Conservation (phyloP, 305 asterid species). For the Salvia sclarea region DNA sequence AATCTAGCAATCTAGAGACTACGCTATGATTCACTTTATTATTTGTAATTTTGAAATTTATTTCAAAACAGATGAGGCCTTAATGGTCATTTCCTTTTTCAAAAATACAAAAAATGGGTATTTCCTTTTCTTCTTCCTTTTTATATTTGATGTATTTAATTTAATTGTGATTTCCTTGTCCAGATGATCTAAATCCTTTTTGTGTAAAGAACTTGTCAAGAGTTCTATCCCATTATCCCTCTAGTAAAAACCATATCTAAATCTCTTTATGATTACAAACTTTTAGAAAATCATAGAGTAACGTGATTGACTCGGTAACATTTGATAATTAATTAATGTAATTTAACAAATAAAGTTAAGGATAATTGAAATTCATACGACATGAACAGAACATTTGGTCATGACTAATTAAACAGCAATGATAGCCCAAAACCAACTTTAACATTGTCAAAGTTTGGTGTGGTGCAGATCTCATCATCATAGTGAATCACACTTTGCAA, state of each 20-base stretch:
- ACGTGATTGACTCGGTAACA: neutral
- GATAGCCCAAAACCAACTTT: constrained; percentile 6
- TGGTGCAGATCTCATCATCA: constrained; percentile 18
- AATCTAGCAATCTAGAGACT: neutral
- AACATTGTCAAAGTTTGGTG: constrained; percentile 19
- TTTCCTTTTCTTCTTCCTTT: too few species aligned
- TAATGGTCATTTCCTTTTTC: too few species aligned
- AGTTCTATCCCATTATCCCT: too few species aligned
- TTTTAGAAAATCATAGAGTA: neutral
- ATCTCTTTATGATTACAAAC: neutral
- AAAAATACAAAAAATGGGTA: too few species aligned
- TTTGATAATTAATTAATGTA: neutral
- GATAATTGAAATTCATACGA: neutral
- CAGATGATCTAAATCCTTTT: too few species aligned
- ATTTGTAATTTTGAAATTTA: too few species aligned
- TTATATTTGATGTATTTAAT: too few species aligned
- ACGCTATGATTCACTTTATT: too few species aligned
- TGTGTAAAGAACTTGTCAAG: too few species aligned
- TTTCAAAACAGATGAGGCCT: neutral
- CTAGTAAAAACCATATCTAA: neutral
- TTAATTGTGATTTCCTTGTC: too few species aligned
- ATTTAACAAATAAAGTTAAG: neutral
- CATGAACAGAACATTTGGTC: neutral
- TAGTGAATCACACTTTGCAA: constrained; percentile 22
- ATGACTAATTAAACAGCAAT: neutral